Conservation (phyloP, 768 basidiomycete species). For the Lactarius trivialis region DNA sequence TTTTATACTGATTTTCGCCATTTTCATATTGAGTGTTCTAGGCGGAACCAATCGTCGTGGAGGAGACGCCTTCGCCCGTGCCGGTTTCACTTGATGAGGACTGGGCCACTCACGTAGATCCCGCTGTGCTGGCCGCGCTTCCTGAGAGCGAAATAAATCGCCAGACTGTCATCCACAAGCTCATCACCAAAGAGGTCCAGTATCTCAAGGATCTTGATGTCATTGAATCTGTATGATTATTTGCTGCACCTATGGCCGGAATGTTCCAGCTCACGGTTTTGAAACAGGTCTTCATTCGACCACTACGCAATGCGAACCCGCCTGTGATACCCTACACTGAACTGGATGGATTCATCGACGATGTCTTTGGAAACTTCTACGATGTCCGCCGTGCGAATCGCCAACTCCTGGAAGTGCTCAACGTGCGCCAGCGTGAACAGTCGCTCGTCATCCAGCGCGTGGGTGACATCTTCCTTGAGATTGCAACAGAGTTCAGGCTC, state of each 20-base stretch:
- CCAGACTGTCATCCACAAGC: slow-evolving; percentile 83
- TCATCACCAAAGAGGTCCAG: slow-evolving; percentile 84
- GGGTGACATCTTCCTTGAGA: slow-evolving; percentile 83
- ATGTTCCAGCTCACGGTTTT: slow-evolving; percentile 37
- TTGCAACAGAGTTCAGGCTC: slow-evolving; percentile 80
- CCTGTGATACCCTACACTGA: slow-evolving; percentile 46
- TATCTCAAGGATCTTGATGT: slow-evolving; percentile 83
- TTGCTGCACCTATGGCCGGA: slow-evolving; percentile 32
- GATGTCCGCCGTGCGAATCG: slow-evolving; percentile 82
- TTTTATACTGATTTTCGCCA: background rate
- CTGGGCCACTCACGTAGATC: slow-evolving; percentile 50
- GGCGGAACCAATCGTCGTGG: slow-evolving; percentile 7
- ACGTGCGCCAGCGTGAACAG: slow-evolving; percentile 80
- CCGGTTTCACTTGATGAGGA: slow-evolving; percentile 30
- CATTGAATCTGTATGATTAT: slow-evolving; percentile 55
- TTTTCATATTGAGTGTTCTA: background rate
- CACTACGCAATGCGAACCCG: slow-evolving; percentile 47
- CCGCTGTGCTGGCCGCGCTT: slow-evolving; percentile 45
- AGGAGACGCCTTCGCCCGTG: slow-evolving; percentile 3
- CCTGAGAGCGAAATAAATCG: slow-evolving; percentile 74
- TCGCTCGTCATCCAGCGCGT: slow-evolving; percentile 75
- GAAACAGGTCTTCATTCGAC: slow-evolving; percentile 48
- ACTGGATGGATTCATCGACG: slow-evolving; percentile 79
- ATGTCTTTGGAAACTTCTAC: slow-evolving; percentile 84
- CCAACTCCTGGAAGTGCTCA: slow-evolving; percentile 77